These are phyloP conservation scores for Neurospora sp. DNA, from an alignment of 495 filamentous ascomycete species.

Conservation along the genomic window DNA sequence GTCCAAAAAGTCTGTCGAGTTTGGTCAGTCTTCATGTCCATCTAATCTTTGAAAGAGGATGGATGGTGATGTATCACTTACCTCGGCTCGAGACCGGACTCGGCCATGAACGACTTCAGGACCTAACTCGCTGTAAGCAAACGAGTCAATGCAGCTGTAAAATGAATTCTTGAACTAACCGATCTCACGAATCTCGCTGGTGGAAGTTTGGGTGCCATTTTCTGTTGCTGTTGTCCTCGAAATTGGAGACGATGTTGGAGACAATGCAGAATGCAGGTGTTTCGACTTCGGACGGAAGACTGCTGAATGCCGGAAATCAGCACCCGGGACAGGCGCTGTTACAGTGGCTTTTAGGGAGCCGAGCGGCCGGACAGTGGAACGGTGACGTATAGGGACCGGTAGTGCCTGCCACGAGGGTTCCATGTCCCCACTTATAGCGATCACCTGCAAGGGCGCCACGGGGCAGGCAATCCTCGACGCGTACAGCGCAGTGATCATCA, in stretches of 20 bases:
- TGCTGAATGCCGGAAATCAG: background rate
- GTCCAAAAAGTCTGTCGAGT: conserved; percentile 27
- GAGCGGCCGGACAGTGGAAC: background rate
- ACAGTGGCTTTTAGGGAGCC: background rate
- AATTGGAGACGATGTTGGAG: background rate
- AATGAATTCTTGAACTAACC: conserved; percentile 13
- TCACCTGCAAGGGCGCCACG: background rate
- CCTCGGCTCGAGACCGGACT: conserved; percentile 82
- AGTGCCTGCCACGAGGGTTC: background rate
- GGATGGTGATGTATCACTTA: conserved; percentile 30
- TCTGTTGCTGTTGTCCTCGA: background rate
- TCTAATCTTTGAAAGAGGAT: background rate
- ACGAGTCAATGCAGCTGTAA: background rate
- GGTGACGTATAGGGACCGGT: background rate
- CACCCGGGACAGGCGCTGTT: background rate
- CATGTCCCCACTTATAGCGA: background rate
- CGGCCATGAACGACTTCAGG: conserved; percentile 69
- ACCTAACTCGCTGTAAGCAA: conserved; percentile 39
- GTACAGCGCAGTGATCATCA: background rate
- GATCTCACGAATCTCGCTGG: conserved; percentile 30
- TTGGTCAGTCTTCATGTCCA: background rate
- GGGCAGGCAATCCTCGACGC: background rate
- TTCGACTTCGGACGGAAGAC: background rate
- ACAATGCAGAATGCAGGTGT: background rate
- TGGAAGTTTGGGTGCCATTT: conserved; percentile 23